phyloP scores from a whole-genome alignment of 2,329 filamentous ascomycete species.

The Clarireedia sp. region DNA sequence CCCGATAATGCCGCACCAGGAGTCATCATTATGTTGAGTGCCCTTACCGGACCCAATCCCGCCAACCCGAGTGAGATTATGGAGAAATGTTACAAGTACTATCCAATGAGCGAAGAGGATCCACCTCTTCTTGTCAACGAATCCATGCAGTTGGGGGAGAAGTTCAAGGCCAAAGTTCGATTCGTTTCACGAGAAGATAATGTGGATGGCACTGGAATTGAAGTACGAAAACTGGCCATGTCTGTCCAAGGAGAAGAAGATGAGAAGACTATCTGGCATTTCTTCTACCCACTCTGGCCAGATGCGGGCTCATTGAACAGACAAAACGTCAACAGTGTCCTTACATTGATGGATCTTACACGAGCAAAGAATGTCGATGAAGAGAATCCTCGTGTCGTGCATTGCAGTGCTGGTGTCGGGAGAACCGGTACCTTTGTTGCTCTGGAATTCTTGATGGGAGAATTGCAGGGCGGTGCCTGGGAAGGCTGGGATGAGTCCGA shows the following conservation, averaged over 20 bases:
- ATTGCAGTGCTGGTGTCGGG: slow-evolving; percentile 88
- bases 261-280: slow-evolving; percentile 68
- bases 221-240: slow-evolving; percentile 66
- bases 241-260: slow-evolving; percentile 36
- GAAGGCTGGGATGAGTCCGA: slow-evolving; percentile 26
- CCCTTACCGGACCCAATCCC: slow-evolving; percentile 52
- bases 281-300: slow-evolving; percentile 81
- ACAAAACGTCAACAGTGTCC: slow-evolving; percentile 58
- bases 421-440: slow-evolving; percentile 93
- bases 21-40: slow-evolving; percentile 91
- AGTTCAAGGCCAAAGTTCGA: slow-evolving; percentile 59
- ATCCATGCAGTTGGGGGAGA: slow-evolving; percentile 55
- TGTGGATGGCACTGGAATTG: slow-evolving; percentile 52
- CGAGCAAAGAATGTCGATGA: slow-evolving; percentile 46
- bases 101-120: slow-evolving; percentile 52
- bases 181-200: slow-evolving; percentile 44
- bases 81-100: slow-evolving; percentile 85
- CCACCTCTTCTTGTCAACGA: slow-evolving; percentile 51
- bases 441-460: slow-evolving; percentile 81
- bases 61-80: slow-evolving; percentile 42
- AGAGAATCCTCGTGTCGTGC: slow-evolving; percentile 69
- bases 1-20: slow-evolving; percentile 52
- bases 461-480: slow-evolving; percentile 64
- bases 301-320: slow-evolving; percentile 77
- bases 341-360: slow-evolving; percentile 62